phyloP scores from a whole-genome alignment of 1,139 yeast species.

The Sugiyamaella grinbergsii region DNA sequence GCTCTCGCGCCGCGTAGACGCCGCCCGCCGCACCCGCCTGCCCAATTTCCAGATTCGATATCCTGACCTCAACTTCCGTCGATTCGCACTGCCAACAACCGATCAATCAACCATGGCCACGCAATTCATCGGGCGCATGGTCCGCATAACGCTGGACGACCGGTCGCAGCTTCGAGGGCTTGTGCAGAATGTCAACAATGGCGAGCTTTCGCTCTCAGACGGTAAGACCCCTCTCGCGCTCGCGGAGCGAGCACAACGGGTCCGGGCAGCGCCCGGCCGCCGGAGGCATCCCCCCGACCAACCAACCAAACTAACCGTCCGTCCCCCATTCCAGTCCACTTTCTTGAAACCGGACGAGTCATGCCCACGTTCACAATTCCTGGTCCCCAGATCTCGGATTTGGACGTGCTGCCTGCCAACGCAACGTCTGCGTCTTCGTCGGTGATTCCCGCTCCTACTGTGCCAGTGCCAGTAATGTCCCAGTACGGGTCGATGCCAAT shows the following conservation, averaged over 20 bases:
- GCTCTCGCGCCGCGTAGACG: too few species aligned
- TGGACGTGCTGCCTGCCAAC: constrained; percentile 35
- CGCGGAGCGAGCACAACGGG: too few species aligned
- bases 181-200: constrained; percentile 39
- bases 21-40: too few species aligned
- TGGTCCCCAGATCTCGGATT: constrained; percentile 38
- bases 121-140: constrained; percentile 38
- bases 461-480: constrained; percentile 11
- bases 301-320: too few species aligned
- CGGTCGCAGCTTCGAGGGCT: constrained; percentile 37
- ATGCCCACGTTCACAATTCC: constrained; percentile 28
- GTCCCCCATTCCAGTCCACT: constrained; percentile 26
- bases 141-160: constrained; percentile 36
- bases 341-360: constrained; percentile 30
- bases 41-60: too few species aligned
- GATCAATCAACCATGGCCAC: constrained; percentile 14
- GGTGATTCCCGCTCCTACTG: constrained; percentile 9
- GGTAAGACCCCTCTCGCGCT: too few species aligned
- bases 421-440: constrained; percentile 4
- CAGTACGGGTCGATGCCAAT: constrained; percentile 9
- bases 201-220: constrained; percentile 34
- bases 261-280: background rate
- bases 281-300: background rate
- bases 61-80: background rate
- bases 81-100: background rate